These are phyloP conservation scores for Fagopyrum tataricum DNA, from an alignment of 148 eudicot genomes.

Conservation along the genomic window DNA sequence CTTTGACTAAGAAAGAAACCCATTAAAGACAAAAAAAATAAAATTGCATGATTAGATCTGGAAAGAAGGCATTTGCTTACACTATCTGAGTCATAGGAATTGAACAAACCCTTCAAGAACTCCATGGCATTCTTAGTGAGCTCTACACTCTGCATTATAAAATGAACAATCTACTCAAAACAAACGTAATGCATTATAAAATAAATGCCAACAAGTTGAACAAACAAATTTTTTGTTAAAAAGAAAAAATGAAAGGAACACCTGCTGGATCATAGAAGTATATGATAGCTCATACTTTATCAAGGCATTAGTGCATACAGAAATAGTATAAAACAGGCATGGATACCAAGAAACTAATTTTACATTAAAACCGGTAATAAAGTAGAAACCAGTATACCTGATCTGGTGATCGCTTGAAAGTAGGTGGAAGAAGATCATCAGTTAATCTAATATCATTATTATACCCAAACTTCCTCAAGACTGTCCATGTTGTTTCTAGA, in stretches of 20 bases:
- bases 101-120: constrained; percentile 27
- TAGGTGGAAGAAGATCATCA: constrained; percentile 67
- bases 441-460: constrained; percentile 77
- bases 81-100: constrained; percentile 30
- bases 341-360: neutral
- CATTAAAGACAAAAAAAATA: neutral
- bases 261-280: neutral
- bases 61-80: constrained; percentile 22
- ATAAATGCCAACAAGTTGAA: neutral
- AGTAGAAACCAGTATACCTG: constrained; percentile 39
- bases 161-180: constrained; percentile 12
- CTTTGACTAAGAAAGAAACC: neutral
- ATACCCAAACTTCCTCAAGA: constrained; percentile 84
- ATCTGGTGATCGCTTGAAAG: constrained; percentile 71
- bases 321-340: neutral
- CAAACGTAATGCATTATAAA: neutral
- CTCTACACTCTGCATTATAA: constrained; percentile 36
- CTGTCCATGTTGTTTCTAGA: constrained; percentile 93
- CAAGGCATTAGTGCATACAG: no score
- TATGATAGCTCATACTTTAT: neutral
- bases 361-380: neutral
- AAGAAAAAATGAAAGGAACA: neutral
- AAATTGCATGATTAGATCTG: neutral
- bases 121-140: constrained; percentile 33
- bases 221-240: neutral